A percentile compares a stretch with the other conserved stretches of the same genome.
These are phyloP conservation scores for Calonectria henricotiae DNA, from an alignment of 2,329 filamentous ascomycete genomes.

Conservation along the genomic window DNA sequence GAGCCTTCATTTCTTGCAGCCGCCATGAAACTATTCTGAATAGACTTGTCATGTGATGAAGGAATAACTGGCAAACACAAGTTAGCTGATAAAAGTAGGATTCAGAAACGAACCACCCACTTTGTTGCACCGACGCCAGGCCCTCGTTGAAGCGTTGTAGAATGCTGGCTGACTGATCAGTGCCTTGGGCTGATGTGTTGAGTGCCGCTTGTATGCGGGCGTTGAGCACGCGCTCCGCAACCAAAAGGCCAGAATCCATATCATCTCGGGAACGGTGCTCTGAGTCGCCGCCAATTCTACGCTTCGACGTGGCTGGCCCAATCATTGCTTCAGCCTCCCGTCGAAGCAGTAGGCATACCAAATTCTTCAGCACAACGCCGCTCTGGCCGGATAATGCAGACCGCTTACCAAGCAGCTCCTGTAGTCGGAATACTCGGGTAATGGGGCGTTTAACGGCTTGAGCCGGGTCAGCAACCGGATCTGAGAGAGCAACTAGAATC, in stretches of 20 bases:
- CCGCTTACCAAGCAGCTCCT: constrained; percentile 51
- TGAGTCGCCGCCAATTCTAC: not conserved
- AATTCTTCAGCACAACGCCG: constrained; percentile 24
- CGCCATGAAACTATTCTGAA: not conserved
- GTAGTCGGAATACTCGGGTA: constrained; percentile 61
- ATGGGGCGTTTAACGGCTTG: constrained; percentile 63
- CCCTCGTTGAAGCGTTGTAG: constrained; percentile 18
- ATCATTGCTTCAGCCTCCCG: constrained; percentile 25
- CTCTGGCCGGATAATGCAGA: constrained; percentile 23
- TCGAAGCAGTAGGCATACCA: constrained; percentile 10
- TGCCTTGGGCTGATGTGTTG: not conserved
- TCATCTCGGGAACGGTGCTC: not conserved
- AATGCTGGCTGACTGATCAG: not conserved
- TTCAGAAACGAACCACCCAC: not conserved
- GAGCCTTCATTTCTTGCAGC: not conserved
- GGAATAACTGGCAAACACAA: not conserved
- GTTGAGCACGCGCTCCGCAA: not conserved
- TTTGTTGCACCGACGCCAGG: constrained; percentile 20
- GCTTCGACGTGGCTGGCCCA: constrained; percentile 2
- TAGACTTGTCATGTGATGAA: not conserved
- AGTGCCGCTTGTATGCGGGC: not conserved
- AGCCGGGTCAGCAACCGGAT: constrained; percentile 61
- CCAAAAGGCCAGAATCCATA: not conserved
- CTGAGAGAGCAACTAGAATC: constrained; percentile 60
- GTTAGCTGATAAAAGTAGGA: not conserved